Evolutionary conservation across 257 asterid species (phyloP).

Genomic region (Cynanchum wilfordii): DNA sequence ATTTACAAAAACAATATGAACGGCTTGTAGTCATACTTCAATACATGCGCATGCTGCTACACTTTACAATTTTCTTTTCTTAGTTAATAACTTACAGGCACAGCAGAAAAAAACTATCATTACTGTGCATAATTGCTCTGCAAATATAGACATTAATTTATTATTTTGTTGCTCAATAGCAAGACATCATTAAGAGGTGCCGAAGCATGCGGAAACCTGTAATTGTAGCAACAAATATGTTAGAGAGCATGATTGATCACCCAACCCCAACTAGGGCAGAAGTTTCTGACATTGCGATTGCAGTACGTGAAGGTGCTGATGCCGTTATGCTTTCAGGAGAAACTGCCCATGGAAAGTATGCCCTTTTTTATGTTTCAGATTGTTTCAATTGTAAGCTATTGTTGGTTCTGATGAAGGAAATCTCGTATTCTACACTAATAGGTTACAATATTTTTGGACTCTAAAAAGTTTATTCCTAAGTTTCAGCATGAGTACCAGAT

Average conservation of each 20-base stretch:
- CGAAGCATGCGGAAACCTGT: constrained; percentile 87
- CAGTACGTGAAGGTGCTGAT: constrained; percentile 95
- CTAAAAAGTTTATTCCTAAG: neutral
- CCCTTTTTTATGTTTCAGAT: constrained; percentile 13
- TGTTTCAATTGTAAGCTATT: neutral
- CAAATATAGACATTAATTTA: neutral
- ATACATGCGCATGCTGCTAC: neutral
- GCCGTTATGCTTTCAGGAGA: constrained; percentile 98
- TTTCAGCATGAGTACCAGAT: neutral
- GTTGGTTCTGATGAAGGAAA: neutral
- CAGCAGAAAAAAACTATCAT: neutral
- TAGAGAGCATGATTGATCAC: constrained; percentile 94
- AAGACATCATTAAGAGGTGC: constrained; percentile 87
- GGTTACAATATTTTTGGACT: neutral
- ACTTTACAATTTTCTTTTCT: neutral
- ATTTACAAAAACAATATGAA: neutral
- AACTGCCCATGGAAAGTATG: constrained; percentile 99
- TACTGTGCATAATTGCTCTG: neutral
- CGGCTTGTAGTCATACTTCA: neutral
- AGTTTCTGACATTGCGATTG: constrained; percentile 96
- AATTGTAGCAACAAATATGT: constrained; percentile 96
- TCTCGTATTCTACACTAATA: constrained; percentile 1
- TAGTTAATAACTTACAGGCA: neutral
- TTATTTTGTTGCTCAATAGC: constrained; percentile 33
- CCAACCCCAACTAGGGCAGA: constrained; percentile 99